Conservation (phyloP, 176 grass and related monocot species). For the Carex parvula region DNA sequence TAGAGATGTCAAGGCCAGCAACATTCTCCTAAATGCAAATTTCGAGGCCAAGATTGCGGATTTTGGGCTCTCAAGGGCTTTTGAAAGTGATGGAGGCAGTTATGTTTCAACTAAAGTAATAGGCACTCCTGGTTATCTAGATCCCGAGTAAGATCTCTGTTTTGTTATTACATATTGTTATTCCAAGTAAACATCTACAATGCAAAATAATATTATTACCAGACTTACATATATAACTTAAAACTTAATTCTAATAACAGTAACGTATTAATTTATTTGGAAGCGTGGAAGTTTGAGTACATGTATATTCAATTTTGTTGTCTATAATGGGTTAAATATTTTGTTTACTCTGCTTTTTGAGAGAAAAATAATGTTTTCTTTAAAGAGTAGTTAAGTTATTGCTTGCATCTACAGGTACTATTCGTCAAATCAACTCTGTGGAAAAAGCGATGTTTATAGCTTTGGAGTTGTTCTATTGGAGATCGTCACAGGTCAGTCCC, state of each 20-base stretch:
- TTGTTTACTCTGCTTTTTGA: neutral
- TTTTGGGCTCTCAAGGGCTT: neutral
- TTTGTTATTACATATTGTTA: no score
- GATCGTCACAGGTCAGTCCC: no score
- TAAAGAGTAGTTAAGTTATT: no score
- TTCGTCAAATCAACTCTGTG: no score
- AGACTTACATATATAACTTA: no score
- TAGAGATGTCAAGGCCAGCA: conserved; percentile 12
- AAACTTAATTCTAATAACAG: neutral
- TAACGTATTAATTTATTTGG: neutral
- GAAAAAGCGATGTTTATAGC: no score
- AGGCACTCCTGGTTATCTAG: conserved; percentile 11
- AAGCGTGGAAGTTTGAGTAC: no score
- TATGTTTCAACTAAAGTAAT: neutral
- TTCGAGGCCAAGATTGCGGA: neutral
- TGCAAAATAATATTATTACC: no score
- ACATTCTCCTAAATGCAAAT: neutral
- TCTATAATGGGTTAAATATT: neutral
- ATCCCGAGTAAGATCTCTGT: neutral
- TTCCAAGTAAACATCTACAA: no score
- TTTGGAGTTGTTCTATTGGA: no score
- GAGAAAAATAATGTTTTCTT: no score
- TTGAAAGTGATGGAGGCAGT: neutral
- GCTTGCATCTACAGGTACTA: no score
- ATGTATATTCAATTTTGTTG: neutral